phyloP scores from a whole-genome alignment of 2,329 filamentous ascomycete species.

The Diplocarpon rosae region DNA sequence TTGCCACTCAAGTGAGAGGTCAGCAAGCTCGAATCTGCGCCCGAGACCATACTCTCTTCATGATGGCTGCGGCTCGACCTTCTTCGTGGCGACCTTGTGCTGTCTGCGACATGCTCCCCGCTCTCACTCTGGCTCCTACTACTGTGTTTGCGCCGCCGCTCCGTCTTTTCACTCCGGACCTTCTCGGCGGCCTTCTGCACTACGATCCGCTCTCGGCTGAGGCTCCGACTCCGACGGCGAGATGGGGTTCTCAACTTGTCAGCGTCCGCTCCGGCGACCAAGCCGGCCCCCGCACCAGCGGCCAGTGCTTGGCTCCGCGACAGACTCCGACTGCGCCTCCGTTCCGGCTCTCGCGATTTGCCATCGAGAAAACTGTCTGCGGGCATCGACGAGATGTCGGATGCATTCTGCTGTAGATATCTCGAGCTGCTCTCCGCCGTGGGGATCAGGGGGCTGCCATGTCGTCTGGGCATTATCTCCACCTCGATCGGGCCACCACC shows the following conservation, averaged over 20 bases:
- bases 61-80: slow-evolving; percentile 38
- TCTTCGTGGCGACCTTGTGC: slow-evolving; percentile 35
- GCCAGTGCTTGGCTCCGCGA: slow-evolving; percentile 21
- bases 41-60: slow-evolving; percentile 34
- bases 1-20: slow-evolving; percentile 43
- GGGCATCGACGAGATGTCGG: slow-evolving; percentile 79
- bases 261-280: slow-evolving; percentile 27
- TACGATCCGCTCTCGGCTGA: slow-evolving; percentile 52
- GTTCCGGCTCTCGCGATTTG: slow-evolving; percentile 22
- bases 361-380: slow-evolving; percentile 59
- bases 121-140: slow-evolving; percentile 36
- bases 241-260: slow-evolving; percentile 47
- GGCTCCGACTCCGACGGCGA: slow-evolving; percentile 47
- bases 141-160: slow-evolving; percentile 32
- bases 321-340: slow-evolving; percentile 25
- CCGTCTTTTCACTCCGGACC: slow-evolving; percentile 40
- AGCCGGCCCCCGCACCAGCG: slow-evolving; percentile 30
- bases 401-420: slow-evolving; percentile 56
- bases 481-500: slow-evolving; percentile 70
- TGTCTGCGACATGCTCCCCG: slow-evolving; percentile 34
- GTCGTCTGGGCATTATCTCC: slow-evolving; percentile 58
- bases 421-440: slow-evolving; percentile 45
- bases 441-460: slow-evolving; percentile 57
- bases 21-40: slow-evolving; percentile 49
- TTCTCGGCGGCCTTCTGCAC: slow-evolving; percentile 61